Evolutionary conservation across 371 early-diverging fungal genomes (phyloP), one percentile per base, ranked within the genome.

Genomic region (Saksenaea vasiformis): DNA sequence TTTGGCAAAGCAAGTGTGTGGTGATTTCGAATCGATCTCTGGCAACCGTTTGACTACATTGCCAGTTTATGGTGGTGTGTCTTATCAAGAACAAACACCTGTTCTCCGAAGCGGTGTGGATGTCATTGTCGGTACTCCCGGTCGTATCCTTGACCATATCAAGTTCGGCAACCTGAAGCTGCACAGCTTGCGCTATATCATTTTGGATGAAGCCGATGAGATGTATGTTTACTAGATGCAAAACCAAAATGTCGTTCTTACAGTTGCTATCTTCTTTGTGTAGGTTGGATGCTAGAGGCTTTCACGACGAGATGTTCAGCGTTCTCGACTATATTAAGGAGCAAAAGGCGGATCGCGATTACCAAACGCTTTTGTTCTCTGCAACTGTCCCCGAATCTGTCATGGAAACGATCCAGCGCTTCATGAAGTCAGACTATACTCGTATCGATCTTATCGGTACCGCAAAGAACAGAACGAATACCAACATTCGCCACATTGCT

Each of bases 111-210:
- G 85, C 22, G 99, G 99, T 51, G 89, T 94, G 15, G 98, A 99
- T 75, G 90, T 98, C 28, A 87, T 99, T 24, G 92, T 99, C 31
- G 99, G 98, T 47, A 98, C 99, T 14, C 99, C 99, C 2, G 99
- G 99, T 34, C 93, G 99, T 70, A 79, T 98, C 36, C 86, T 97
- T 58, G 99, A 99, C 72, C 91, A 96, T 57, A 89, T 98, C 66
- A 91, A 97, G 60, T 93, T 90, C 66, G 92, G 90, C 63, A 90
- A 85, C 68, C 74, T 97, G 59, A 87, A 87, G 44, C 85, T 96
- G 39, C 81, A 85, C 57, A 74, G 82, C 53, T 70, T 95, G 43
- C 78, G 82, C 41, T 94, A 92, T 69, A 80, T 95, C 56, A 86
- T 91, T 66, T 69, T 99, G 60, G 99, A 99, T 74, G 99, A 99